phyloP scores from a whole-genome alignment of 768 basidiomycete genomes.

The Rhodotorula paludigena region DNA sequence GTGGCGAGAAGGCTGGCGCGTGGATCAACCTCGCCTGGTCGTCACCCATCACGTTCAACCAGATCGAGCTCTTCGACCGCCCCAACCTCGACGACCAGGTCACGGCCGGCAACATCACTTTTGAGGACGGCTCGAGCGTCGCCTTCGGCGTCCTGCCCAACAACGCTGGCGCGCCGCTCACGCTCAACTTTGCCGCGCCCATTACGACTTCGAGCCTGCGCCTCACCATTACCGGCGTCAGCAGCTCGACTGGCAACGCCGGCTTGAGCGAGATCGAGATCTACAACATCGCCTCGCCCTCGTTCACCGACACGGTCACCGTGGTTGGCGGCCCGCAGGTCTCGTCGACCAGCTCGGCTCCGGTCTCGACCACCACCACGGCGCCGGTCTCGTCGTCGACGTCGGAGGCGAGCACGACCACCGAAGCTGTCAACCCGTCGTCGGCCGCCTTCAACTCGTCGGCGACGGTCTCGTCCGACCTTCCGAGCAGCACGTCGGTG shows the following conservation, averaged over 20 bases:
- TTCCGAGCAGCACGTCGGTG: too few species aligned
- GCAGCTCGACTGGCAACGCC: slow-evolving; percentile 4
- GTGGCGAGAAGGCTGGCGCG: slow-evolving; percentile 16
- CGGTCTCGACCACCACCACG: neutral
- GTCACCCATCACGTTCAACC: slow-evolving; percentile 21
- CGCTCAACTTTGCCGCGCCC: slow-evolving; percentile 21
- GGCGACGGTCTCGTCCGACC: too few species aligned
- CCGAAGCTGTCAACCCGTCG: neutral
- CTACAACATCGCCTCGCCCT: slow-evolving; percentile 5
- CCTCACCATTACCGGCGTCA: slow-evolving; percentile 19
- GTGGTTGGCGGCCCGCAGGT: neutral
- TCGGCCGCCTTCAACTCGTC: too few species aligned
- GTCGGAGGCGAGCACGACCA: too few species aligned
- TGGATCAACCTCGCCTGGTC: slow-evolving; percentile 21
- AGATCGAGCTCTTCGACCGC: slow-evolving; percentile 30
- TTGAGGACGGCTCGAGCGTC: slow-evolving; percentile 27
- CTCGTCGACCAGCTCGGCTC: neutral
- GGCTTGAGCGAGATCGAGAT: slow-evolving; percentile 26
- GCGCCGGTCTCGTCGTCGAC: neutral
- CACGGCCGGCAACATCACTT: slow-evolving; percentile 23
- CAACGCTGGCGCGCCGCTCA: slow-evolving; percentile 20
- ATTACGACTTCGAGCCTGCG: slow-evolving; percentile 4
- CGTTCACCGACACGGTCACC: neutral
- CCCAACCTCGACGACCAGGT: slow-evolving; percentile 34
- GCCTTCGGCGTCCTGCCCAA: slow-evolving; percentile 23